phyloP scores from a whole-genome alignment of 345 rosid species.

The Kernera saxatilis region DNA sequence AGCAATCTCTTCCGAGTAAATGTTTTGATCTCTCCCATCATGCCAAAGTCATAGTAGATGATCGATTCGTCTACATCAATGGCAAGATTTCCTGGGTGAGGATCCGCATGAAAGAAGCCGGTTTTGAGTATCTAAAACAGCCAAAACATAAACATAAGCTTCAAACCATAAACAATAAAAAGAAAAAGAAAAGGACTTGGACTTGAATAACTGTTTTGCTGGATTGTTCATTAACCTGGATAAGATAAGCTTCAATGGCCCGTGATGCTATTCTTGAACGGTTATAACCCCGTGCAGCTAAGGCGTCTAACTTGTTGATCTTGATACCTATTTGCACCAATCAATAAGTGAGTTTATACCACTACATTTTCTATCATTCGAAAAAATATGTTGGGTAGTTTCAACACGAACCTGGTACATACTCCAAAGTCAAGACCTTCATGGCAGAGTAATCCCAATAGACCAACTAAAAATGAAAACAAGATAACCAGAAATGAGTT shows the following conservation, averaged over 20 bases:
- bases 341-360: background rate
- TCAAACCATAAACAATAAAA: background rate
- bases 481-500: background rate
- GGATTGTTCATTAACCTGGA: constrained; percentile 56
- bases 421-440: constrained; percentile 96
- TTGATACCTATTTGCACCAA: constrained; percentile 55
- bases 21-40: constrained; percentile 98
- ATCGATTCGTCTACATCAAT: constrained; percentile 74
- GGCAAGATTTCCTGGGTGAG: constrained; percentile 97
- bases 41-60: constrained; percentile 94
- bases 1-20: constrained; percentile 83
- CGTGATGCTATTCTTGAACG: constrained; percentile 82
- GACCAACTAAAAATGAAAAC: constrained; percentile 51
- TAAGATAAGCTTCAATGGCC: constrained; percentile 86
- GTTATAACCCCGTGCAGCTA: constrained; percentile 56
- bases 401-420: constrained; percentile 72
- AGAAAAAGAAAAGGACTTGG: background rate
- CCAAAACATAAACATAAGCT: constrained; percentile 15
- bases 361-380: background rate
- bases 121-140: constrained; percentile 69
- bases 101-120: constrained; percentile 98
- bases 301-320: constrained; percentile 52
- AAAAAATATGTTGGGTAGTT: constrained; percentile 19
- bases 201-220: background rate
- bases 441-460: constrained; percentile 89